Evolutionary conservation across 768 basidiomycete species (phyloP).

Genomic region (Hortiboletus flavorubellus): DNA sequence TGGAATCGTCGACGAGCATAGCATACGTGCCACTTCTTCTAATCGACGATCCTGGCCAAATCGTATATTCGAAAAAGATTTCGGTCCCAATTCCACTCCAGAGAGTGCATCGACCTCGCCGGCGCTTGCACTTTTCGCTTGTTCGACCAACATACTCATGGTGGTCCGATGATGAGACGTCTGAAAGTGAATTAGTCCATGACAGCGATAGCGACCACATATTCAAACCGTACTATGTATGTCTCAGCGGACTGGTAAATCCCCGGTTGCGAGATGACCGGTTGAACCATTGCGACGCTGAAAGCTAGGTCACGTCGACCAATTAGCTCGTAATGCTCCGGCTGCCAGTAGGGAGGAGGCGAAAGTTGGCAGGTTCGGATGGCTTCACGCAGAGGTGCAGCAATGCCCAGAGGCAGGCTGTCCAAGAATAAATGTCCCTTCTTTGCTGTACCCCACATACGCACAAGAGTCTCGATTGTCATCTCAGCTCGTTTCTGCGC

Average conservation of each 20-base stretch:
- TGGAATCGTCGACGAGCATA: slow-evolving; percentile 74
- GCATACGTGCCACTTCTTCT: slow-evolving; percentile 87
- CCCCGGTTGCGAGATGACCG: slow-evolving; percentile 28
- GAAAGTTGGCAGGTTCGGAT: slow-evolving; percentile 78
- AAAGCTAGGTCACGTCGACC: slow-evolving; percentile 32
- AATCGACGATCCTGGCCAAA: slow-evolving; percentile 89
- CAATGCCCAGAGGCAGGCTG: slow-evolving; percentile 63
- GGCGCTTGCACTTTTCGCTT: slow-evolving; percentile 46
- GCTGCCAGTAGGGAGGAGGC: slow-evolving; percentile 72
- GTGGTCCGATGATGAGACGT: slow-evolving; percentile 48
- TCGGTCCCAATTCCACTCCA: slow-evolving; percentile 69
- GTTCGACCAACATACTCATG: slow-evolving; percentile 48
- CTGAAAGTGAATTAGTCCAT: slow-evolving; percentile 34
- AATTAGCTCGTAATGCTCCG: slow-evolving; percentile 34
- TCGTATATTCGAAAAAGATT: slow-evolving; percentile 77
- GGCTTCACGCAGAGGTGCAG: slow-evolving; percentile 80
- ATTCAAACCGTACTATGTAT: slow-evolving; percentile 25
- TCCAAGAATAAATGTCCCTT: slow-evolving; percentile 49
- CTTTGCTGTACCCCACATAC: slow-evolving; percentile 34
- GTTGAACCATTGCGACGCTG: slow-evolving; percentile 32
- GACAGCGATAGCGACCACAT: not conserved
- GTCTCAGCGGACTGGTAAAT: slow-evolving; percentile 31
- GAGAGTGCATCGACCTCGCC: slow-evolving; percentile 59
- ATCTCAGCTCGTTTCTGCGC: slow-evolving; percentile 65
- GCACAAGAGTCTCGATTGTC: slow-evolving; percentile 56